Evolutionary conservation across 306 rosid species (phyloP).

Genomic region (Rosa rugosa): DNA sequence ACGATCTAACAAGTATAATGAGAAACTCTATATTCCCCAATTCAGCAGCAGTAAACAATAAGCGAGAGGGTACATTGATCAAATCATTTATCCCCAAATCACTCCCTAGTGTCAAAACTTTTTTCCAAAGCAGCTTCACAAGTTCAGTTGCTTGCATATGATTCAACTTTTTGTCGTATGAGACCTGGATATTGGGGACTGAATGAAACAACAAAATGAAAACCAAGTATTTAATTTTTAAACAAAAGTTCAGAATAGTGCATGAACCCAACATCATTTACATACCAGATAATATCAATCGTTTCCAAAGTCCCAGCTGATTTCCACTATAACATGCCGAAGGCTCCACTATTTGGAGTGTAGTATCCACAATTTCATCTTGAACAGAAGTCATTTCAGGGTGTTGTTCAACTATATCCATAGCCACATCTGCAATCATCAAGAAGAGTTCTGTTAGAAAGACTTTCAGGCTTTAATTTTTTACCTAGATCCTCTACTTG

Average conservation of each 20-base stretch:
- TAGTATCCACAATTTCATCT: neutral
- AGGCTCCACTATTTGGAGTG: neutral
- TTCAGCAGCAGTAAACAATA: conserved; percentile 12
- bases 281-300: neutral
- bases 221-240: neutral
- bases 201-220: neutral
- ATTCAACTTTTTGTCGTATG: neutral
- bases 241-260: neutral
- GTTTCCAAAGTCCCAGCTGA: neutral
- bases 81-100: neutral
- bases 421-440: neutral
- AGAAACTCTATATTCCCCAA: conserved; percentile 5
- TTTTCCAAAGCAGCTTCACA: conserved; percentile 4
- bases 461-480: neutral
- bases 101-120: neutral
- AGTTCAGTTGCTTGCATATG: conserved; percentile 9
- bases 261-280: neutral
- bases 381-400: neutral
- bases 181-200: neutral
- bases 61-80: neutral
- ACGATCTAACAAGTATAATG: neutral
- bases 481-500: too few species aligned
- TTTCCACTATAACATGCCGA: neutral
- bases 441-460: neutral
- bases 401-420: neutral